Base-by-base conservation (phyloP, 2,329 filamentous ascomycete genomes). In the Neodidymelliopsis sp. region DNA sequence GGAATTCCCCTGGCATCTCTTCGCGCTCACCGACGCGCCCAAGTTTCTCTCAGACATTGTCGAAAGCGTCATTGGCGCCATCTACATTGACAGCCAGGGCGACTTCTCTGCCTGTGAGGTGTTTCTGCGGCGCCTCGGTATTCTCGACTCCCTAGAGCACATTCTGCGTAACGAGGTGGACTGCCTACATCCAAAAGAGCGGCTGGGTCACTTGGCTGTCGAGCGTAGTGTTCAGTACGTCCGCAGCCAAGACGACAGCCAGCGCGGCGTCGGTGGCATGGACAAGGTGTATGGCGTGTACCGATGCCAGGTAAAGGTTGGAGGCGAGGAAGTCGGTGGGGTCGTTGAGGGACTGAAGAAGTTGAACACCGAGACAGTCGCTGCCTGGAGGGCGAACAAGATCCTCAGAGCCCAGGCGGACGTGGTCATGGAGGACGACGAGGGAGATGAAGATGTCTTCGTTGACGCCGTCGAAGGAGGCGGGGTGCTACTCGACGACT, bases 11-110 rank as follows among this genome's bases (percentile, higher is more conserved):
- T 97, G 93, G 93, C 77, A 82, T 1, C 71, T 84, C 0, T 81
- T 97, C 1, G 78, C 84, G 0, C 78, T 81, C 0, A 76, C 95
- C 1, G 54, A 63, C 20, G 37, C 62, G 8, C 62, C 62, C 1
- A 64, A 65, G 16, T 61, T 60, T 18, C 42, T 65, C n/a, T 64
- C 60, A 10, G 60, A 65, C 69, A 74, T 97, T 6, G 78, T 97
- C 8, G 93, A 97, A 74, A 83, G 84, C 23, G 69, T 95, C 0
- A 72, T 97, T 0, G 93, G 90, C 0, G 92, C 91, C 0, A 80
- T 97, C 0, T 97, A 89, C 78, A 77, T 96, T 15, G 94, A 97
- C 69, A 89, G 57, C 4, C 52, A 41, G 6, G 60, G 59, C 15
- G 54, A 50, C 36, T 50, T 63, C 8, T 16, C 43, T 7, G 44